Evolutionary conservation across 1,284 basidiomycete species (phyloP).

Genomic region (Moniliella sp.): DNA sequence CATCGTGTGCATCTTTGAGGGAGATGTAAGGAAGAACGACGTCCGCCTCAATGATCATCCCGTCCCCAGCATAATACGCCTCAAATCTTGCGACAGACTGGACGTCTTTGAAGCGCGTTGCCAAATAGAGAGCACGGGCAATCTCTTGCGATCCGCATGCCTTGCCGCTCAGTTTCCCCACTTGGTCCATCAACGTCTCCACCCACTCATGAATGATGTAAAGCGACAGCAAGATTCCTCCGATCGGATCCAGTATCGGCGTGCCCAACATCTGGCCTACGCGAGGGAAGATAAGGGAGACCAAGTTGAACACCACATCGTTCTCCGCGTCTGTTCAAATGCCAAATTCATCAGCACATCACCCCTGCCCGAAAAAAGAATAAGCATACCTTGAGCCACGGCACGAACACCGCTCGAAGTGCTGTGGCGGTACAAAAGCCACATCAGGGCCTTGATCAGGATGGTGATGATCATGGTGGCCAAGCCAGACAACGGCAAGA

Average conservation of each 20-base stretch:
- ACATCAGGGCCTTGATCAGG: conserved; percentile 39
- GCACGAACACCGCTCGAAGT: conserved; percentile 34
- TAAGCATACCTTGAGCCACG: conserved; percentile 21
- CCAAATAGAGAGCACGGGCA: conserved; percentile 22
- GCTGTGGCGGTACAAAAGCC: conserved; percentile 34
- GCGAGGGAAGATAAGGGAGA: conserved; percentile 41
- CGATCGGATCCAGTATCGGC: conserved; percentile 26
- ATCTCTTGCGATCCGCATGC: conserved; percentile 16
- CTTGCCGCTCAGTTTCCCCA: conserved; percentile 20
- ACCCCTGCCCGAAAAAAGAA: neutral
- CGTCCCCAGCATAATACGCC: conserved; percentile 28
- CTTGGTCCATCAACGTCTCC: conserved; percentile 20
- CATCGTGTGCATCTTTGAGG: conserved; percentile 28
- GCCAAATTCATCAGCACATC: neutral
- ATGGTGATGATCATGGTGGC: conserved; percentile 41
- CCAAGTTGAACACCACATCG: conserved; percentile 40
- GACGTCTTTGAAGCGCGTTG: conserved; percentile 24
- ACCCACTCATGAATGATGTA: conserved; percentile 30
- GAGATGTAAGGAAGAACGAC: conserved; percentile 22
- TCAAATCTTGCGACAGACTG: conserved; percentile 24
- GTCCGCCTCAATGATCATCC: conserved; percentile 27
- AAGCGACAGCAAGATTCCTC: conserved; percentile 15
- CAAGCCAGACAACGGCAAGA: conserved; percentile 24
- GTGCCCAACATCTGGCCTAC: conserved; percentile 15
- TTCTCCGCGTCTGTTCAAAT: conserved; percentile 37